phyloP scores from a whole-genome alignment of 2,329 filamentous ascomycete genomes.

The Mycosphaerella sp. region DNA sequence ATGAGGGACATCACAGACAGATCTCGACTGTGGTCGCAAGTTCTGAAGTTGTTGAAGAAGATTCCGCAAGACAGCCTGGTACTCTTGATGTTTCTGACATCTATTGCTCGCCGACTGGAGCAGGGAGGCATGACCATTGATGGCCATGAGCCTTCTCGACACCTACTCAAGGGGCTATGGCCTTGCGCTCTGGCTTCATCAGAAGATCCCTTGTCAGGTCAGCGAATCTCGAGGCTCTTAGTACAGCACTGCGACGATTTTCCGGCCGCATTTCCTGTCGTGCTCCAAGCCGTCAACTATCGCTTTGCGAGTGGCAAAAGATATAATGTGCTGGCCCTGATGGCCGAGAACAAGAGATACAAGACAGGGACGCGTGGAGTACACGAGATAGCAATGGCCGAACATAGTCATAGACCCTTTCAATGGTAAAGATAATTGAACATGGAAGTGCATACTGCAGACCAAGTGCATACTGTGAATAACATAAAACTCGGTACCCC shows the following conservation, averaged over 20 bases:
- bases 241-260: constrained; percentile 15
- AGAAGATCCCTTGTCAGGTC: constrained; percentile 5
- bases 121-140: constrained; percentile 10
- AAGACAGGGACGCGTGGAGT: not conserved
- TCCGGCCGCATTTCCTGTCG: constrained; percentile 12
- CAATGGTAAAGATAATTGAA: constrained; percentile 1
- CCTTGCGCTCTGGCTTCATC: constrained; percentile 8
- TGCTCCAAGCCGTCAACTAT: constrained; percentile 14
- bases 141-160: constrained; percentile 10
- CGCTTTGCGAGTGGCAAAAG: constrained; percentile 9
- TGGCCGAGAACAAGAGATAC: not conserved
- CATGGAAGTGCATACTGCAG: too few relatives aligned
- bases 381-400: not conserved
- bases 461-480: too few relatives aligned
- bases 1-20: constrained; percentile 7
- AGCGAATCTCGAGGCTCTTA: constrained; percentile 12
- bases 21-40: constrained; percentile 9
- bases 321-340: constrained; percentile 6
- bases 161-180: constrained; percentile 13
- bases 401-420: constrained; percentile 3
- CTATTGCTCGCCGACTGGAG: constrained; percentile 13
- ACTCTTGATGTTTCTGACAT: constrained; percentile 16
- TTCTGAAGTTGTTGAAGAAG: constrained; percentile 15
- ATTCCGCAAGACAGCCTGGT: constrained; percentile 15
- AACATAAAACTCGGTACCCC: too few relatives aligned